Evolutionary conservation across 768 basidiomycete species (phyloP).

Genomic region (Udeniomyces megalosporus): DNA sequence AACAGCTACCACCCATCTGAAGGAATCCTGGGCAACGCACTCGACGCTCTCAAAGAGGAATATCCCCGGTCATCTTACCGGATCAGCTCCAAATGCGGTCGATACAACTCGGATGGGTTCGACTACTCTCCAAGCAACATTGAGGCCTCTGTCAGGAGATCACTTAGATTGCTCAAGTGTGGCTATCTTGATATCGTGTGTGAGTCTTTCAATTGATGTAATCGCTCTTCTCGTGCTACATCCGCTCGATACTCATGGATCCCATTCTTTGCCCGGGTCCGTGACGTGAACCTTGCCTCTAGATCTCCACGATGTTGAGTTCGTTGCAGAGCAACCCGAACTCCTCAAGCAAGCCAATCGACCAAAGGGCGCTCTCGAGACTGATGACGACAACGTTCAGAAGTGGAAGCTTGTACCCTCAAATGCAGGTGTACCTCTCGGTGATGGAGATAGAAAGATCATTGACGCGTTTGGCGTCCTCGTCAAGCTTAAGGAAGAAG

Average conservation of each 20-base stretch:
- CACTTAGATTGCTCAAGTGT: slow-evolving; percentile 24
- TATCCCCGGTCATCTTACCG: slow-evolving; percentile 25
- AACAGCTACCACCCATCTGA: slow-evolving; percentile 30
- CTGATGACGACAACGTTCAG: slow-evolving; percentile 10
- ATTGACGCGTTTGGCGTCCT: slow-evolving; percentile 21
- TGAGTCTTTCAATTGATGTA: slow-evolving; percentile 17
- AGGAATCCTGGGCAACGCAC: slow-evolving; percentile 25
- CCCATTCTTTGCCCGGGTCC: background rate
- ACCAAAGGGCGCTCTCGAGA: slow-evolving; percentile 9
- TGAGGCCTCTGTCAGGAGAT: slow-evolving; percentile 22
- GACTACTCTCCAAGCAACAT: slow-evolving; percentile 23
- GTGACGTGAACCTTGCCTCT: background rate
- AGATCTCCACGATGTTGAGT: slow-evolving; percentile 32
- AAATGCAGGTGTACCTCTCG: slow-evolving; percentile 1
- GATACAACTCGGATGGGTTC: slow-evolving; percentile 21
- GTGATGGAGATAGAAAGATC: slow-evolving; percentile 21
- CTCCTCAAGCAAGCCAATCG: background rate
- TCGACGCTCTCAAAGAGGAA: slow-evolving; percentile 19
- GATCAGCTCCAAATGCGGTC: slow-evolving; percentile 30
- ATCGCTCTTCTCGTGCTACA: background rate
- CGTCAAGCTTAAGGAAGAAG: slow-evolving; percentile 20
- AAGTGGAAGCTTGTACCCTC: slow-evolving; percentile 14
- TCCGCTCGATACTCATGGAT: background rate
- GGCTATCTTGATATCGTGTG: slow-evolving; percentile 30
- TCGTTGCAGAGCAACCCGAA: slow-evolving; percentile 6